Percentiles rank a stretch among this genome's conserved stretches.
These are phyloP conservation scores for Zoysia matrella DNA, from an alignment of 202 grass and related monocot species.

Conservation along the genomic window DNA sequence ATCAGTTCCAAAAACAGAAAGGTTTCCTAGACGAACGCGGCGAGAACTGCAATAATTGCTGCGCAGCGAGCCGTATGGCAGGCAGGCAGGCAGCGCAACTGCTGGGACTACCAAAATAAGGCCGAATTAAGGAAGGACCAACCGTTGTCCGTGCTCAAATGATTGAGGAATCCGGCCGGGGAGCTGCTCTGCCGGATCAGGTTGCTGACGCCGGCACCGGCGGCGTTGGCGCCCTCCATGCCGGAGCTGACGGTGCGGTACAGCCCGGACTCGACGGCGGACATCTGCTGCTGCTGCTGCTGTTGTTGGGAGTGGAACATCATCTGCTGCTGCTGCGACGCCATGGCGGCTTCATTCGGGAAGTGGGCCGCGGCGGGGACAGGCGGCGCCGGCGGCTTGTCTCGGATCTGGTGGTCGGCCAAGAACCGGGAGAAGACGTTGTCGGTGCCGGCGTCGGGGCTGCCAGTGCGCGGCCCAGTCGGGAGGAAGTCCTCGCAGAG, in stretches of 20 bases:
- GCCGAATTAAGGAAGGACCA: constrained; percentile 56
- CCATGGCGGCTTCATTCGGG: constrained; percentile 42
- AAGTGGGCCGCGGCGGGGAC: constrained; percentile 51
- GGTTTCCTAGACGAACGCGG: constrained; percentile 35
- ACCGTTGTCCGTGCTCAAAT: constrained; percentile 91
- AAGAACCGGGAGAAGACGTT: constrained; percentile 79
- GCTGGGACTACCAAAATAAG: constrained; percentile 45
- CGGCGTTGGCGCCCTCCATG: constrained; percentile 41
- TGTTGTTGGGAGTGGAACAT: constrained; percentile 71
- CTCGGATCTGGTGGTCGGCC: constrained; percentile 51
- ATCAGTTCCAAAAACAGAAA: constrained; percentile 64
- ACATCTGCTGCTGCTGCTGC: constrained; percentile 55
- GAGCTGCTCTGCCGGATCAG: constrained; percentile 69
- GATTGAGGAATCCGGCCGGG: constrained; percentile 78
- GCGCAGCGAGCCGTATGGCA: constrained; percentile 20
- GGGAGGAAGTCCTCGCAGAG: background rate
- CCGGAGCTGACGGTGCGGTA: constrained; percentile 69
- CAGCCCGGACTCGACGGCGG: constrained; percentile 42
- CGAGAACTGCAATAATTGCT: constrained; percentile 60
- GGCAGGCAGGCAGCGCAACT: constrained; percentile 19
- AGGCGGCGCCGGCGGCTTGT: constrained; percentile 40
- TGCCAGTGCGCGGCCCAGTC: constrained; percentile 33
- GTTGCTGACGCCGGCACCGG: no score
- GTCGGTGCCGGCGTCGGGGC: constrained; percentile 53
- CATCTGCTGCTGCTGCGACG: constrained; percentile 51